Percentiles rank a stretch among this genome's conserved stretches.
These are phyloP conservation scores for Verticillium longisporum DNA, from an alignment of 2,329 filamentous ascomycete genomes.

Conservation along the genomic window DNA sequence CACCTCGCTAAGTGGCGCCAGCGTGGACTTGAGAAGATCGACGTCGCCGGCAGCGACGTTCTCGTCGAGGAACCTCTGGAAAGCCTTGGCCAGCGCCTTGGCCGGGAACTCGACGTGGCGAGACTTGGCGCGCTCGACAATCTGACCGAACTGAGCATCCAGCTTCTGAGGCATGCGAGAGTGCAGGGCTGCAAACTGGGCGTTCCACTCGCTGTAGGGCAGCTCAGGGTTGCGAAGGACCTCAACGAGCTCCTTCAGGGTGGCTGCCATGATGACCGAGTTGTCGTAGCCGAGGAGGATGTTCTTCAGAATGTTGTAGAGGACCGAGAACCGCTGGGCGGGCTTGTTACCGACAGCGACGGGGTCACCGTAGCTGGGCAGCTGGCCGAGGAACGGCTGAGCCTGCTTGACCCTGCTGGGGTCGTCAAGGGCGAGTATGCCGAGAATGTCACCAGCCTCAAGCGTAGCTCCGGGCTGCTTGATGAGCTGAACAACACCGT, in stretches of 20 bases:
- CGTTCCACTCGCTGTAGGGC: slow-evolving; percentile 93
- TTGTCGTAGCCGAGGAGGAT: slow-evolving; percentile 95
- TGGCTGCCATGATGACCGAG: slow-evolving; percentile 87
- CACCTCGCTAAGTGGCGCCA: slow-evolving; percentile 71
- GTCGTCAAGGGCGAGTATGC: slow-evolving; percentile 91
- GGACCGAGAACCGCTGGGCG: slow-evolving; percentile 74
- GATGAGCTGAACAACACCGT: slow-evolving; percentile 94
- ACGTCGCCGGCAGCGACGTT: slow-evolving; percentile 68
- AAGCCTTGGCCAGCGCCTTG: slow-evolving; percentile 75
- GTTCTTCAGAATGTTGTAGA: slow-evolving; percentile 73
- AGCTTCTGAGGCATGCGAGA: slow-evolving; percentile 95
- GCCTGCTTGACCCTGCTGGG: slow-evolving; percentile 95
- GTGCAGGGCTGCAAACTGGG: slow-evolving; percentile 93
- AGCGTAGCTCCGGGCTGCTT: slow-evolving; percentile 98
- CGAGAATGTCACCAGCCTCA: slow-evolving; percentile 96
- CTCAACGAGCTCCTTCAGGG: slow-evolving; percentile 81
- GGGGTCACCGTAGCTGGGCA: slow-evolving; percentile 80
- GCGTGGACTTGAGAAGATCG: slow-evolving; percentile 62
- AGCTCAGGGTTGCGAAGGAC: slow-evolving; percentile 85
- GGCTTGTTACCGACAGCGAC: slow-evolving; percentile 88
- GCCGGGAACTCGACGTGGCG: slow-evolving; percentile 86
- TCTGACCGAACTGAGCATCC: slow-evolving; percentile 71
- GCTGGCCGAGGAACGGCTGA: slow-evolving; percentile 83
- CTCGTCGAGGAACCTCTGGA: slow-evolving; percentile 84
- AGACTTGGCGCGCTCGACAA: slow-evolving; percentile 75